Conservation (phyloP, 2,329 filamentous ascomycete genomes). For the Beauveria brongniartii region DNA sequence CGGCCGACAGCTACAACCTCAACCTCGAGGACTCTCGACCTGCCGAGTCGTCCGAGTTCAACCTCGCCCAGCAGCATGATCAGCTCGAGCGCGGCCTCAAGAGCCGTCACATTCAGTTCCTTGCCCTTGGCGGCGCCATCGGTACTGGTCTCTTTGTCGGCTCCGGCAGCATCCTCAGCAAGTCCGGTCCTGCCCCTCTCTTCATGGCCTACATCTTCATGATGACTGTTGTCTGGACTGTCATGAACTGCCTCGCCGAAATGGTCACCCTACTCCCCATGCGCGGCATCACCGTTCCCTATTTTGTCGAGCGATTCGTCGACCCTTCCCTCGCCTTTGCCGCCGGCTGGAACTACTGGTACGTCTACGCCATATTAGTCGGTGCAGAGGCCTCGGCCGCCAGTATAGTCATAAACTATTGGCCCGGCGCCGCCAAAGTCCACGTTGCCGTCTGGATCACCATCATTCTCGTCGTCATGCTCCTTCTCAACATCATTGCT, state of each 20-base stretch:
- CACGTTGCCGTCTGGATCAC: constrained; percentile 52
- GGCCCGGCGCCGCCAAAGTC: constrained; percentile 39
- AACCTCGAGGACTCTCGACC: constrained; percentile 19
- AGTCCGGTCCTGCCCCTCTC: constrained; percentile 55
- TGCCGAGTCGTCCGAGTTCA: constrained; percentile 22
- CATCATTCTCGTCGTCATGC: constrained; percentile 45
- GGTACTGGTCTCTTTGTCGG: constrained; percentile 59
- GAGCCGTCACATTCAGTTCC: constrained; percentile 52
- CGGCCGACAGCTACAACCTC: constrained; percentile 18
- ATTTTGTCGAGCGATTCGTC: constrained; percentile 48
- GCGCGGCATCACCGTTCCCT: constrained; percentile 48
- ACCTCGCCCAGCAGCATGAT: constrained; percentile 29
- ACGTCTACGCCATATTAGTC: constrained; percentile 50
- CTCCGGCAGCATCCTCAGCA: constrained; percentile 47
- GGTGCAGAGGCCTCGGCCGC: constrained; percentile 51
- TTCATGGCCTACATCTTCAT: constrained; percentile 59
- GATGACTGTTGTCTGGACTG: constrained; percentile 44
- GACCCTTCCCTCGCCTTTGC: constrained; percentile 50
- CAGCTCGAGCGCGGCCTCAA: constrained; percentile 50
- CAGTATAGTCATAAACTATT: constrained; percentile 52
- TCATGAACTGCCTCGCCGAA: constrained; percentile 48
- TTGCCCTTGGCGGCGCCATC: constrained; percentile 51
- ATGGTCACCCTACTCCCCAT: constrained; percentile 48
- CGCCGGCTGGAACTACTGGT: constrained; percentile 55
- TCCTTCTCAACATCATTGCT: constrained; percentile 48